These are phyloP conservation scores for Theobroma cacao DNA, from an alignment of 345 rosid genomes.

Conservation along the genomic window DNA sequence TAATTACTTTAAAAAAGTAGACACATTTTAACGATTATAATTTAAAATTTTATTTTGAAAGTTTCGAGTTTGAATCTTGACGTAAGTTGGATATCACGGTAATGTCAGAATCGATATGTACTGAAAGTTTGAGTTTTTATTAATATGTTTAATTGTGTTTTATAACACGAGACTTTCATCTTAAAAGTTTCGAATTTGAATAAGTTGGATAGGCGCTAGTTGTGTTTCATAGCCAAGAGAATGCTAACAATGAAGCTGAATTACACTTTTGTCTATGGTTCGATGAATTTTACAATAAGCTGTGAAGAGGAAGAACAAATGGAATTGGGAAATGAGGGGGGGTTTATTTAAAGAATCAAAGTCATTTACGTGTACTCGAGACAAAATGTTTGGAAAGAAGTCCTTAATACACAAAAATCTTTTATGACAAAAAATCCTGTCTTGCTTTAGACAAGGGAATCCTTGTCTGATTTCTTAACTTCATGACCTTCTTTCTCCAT, in stretches of 20 bases:
- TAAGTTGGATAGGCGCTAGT: no score
- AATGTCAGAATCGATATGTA: no score
- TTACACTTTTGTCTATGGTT: not conserved
- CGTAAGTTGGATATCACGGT: no score
- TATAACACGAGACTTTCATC: no score
- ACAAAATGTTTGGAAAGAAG: constrained; percentile 6
- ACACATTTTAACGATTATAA: no score
- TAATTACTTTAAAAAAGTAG: no score
- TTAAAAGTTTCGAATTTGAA: no score
- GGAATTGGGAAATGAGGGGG: not conserved
- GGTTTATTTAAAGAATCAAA: constrained; percentile 32
- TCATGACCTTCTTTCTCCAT: constrained; percentile 77
- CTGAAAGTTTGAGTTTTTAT: no score
- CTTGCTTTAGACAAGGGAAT: constrained; percentile 54
- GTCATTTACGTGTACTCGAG: constrained; percentile 20
- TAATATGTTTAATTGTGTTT: no score
- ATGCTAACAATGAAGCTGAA: not conserved
- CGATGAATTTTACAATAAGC: not conserved
- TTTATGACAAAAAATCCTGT: not conserved
- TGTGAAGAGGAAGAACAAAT: not conserved
- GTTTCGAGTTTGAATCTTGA: no score
- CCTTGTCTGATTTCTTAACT: constrained; percentile 60
- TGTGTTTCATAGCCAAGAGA: no score
- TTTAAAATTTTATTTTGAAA: no score
- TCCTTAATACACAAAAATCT: not conserved